Conservation (phyloP, 352 stramenopile species). For the Phytophthora palmivora region DNA sequence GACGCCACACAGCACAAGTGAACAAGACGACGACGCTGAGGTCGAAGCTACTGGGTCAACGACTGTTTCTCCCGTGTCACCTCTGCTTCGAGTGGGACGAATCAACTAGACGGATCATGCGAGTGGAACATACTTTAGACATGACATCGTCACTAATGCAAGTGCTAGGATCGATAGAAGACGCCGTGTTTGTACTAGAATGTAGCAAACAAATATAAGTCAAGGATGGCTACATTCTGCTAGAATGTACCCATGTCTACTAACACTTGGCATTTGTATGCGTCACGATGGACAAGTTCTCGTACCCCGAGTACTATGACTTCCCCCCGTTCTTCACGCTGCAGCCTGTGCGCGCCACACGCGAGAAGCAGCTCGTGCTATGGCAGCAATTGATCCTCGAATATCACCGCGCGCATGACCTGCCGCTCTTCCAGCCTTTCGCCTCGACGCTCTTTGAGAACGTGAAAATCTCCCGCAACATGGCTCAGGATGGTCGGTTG, state of each 20-base stretch:
- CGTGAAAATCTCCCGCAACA: slow-evolving; percentile 85
- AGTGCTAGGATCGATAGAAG: slow-evolving; percentile 11
- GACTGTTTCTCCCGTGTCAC: slow-evolving; percentile 16
- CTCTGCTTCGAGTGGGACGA: slow-evolving; percentile 31
- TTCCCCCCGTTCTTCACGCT: slow-evolving; percentile 92
- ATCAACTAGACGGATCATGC: slow-evolving; percentile 16
- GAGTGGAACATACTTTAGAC: slow-evolving; percentile 20
- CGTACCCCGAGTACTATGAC: slow-evolving; percentile 88
- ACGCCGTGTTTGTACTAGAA: slow-evolving; percentile 19
- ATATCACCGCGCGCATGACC: slow-evolving; percentile 78
- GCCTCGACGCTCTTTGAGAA: slow-evolving; percentile 82
- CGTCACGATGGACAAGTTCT: slow-evolving; percentile 70
- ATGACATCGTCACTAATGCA: slow-evolving; percentile 17
- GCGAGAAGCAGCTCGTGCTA: slow-evolving; percentile 88
- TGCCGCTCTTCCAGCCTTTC: slow-evolving; percentile 76
- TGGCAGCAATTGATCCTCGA: slow-evolving; percentile 89
- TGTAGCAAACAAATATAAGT: background rate
- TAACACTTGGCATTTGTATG: slow-evolving; percentile 7
- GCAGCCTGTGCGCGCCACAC: slow-evolving; percentile 81
- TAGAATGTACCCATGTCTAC: slow-evolving; percentile 2
- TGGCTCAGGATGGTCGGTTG: slow-evolving; percentile 68
- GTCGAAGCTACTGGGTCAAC: slow-evolving; percentile 18
- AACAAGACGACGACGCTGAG: slow-evolving; percentile 1
- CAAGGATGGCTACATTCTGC: background rate
- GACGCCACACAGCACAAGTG: background rate